Evolutionary conservation across 495 filamentous ascomycete species (phyloP).

Genomic region (Penicillium psychrofluorescens): DNA sequence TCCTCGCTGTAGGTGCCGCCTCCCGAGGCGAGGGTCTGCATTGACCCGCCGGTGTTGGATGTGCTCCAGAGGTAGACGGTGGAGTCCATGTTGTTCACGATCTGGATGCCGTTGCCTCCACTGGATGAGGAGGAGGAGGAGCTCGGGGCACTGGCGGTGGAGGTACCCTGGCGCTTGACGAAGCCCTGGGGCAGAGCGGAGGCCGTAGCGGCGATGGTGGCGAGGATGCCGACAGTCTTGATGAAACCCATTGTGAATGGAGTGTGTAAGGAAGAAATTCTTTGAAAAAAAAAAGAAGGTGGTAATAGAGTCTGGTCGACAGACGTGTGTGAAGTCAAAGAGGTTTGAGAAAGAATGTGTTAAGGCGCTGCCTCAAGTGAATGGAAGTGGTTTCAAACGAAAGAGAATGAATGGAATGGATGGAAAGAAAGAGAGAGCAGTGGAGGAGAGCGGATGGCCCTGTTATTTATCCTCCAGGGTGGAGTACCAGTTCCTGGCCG

Average conservation of each 20-base stretch:
- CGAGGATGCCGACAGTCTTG: neutral
- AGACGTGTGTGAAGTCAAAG: too few species aligned
- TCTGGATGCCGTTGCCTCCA: constrained; percentile 14
- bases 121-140: neutral
- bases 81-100: constrained; percentile 29
- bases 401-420: too few species aligned
- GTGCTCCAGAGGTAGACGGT: constrained; percentile 39
- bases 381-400: too few species aligned
- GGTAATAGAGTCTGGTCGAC: neutral
- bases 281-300: neutral
- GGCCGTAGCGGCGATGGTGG: neutral
- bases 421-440: too few species aligned
- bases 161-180: neutral
- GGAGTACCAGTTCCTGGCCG: too few species aligned
- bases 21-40: constrained; percentile 31
- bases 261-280: neutral
- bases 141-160: neutral
- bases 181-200: neutral
- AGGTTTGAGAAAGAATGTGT: too few species aligned
- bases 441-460: too few species aligned
- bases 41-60: constrained; percentile 23
- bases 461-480: too few species aligned
- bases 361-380: too few species aligned
- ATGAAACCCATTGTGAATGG: neutral
- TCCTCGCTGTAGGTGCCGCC: constrained; percentile 28